Evolutionary conservation across 2,329 filamentous ascomycete species (phyloP).

Genomic region (Didymella lethalis): DNA sequence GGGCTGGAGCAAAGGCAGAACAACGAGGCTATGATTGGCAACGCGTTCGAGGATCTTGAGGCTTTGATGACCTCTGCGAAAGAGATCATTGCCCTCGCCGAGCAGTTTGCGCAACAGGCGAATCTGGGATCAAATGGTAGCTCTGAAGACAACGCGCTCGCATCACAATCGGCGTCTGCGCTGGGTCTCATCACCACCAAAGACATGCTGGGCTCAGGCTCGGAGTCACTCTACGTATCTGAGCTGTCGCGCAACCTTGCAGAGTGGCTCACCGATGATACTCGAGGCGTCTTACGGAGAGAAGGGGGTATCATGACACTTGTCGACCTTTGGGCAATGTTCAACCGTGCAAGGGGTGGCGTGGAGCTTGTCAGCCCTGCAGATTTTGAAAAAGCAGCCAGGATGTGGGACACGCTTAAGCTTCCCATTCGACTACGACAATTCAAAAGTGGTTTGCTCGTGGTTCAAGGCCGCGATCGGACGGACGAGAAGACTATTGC

Average conservation of each 20-base stretch:
- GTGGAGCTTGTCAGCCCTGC: constrained; percentile 92
- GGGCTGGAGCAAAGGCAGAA: constrained; percentile 86
- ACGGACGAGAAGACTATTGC: constrained; percentile 90
- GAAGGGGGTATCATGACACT: constrained; percentile 52
- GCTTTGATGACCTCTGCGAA: constrained; percentile 97
- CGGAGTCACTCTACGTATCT: constrained; percentile 87
- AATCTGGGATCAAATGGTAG: constrained; percentile 63
- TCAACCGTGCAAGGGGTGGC: constrained; percentile 90
- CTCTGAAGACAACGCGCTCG: constrained; percentile 74
- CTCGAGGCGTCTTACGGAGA: constrained; percentile 44
- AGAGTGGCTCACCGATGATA: constrained; percentile 52
- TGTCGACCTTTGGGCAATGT: constrained; percentile 64
- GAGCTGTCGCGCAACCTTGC: constrained; percentile 52
- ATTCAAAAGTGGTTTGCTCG: constrained; percentile 93
- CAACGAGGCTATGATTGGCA: constrained; percentile 91
- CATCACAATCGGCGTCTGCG: constrained; percentile 83
- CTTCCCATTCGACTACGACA: constrained; percentile 85
- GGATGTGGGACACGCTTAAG: constrained; percentile 85
- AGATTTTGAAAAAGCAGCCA: constrained; percentile 90
- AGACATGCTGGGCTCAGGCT: constrained; percentile 83
- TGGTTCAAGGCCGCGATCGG: constrained; percentile 86
- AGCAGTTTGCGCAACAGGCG: constrained; percentile 78
- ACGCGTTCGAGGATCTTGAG: constrained; percentile 93
- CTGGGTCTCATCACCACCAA: constrained; percentile 92
- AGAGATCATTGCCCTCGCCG: constrained; percentile 91